Evolutionary conservation across 2,329 filamentous ascomycete species (phyloP), one percentile per base, ranked within the genome.

Genomic region (Beauveria asiatica): DNA sequence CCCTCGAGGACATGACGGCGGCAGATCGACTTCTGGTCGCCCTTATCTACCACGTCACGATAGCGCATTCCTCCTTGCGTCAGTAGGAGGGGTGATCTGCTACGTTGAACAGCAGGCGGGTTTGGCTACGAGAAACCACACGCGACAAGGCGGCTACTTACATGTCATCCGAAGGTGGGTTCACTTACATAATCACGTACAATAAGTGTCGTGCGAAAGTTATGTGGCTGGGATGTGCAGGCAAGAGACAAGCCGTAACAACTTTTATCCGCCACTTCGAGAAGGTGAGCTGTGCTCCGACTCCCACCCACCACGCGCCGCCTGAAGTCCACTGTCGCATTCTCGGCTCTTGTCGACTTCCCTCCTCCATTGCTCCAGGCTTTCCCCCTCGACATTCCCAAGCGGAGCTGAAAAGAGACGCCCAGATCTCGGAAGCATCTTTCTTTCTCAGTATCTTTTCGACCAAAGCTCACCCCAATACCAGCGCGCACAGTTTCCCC

Each of bases 271-370:
- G 57, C 27, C 23, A 23, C 16, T 37, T 42, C 41, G 19, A 7
- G 16, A 16, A 21, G 27, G 13, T 6, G 23, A 23, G 23, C 23
- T 23, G 41, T 42, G 8, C 27, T 39, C 39, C 50, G 17, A 19
- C 25, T 50, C 48, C 19, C 50, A 17, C 42, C 50, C 57, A 48
- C 39, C 27, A 21, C 57, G 49, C 49, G 49, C 49, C 57, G 49
- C 42, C 30, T n/a, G 57, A 54, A 48, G 57, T 49, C 19, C 42
- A 44, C 19, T 16, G 19, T 59, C 57, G 57, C 57, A 59, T 59
- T 41, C 57, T 53, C 16, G 56, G 27, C 25, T 41, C 25, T 45
- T 37, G 2, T 33, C 3, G 37, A 13, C 45, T 58, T 52, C 48
- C 46, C 39, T 58, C 19, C 21, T 39, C 30, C 39, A 41, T 23